phyloP scores from a whole-genome alignment of 2,329 filamentous ascomycete genomes.

The Monilinia laxa region DNA sequence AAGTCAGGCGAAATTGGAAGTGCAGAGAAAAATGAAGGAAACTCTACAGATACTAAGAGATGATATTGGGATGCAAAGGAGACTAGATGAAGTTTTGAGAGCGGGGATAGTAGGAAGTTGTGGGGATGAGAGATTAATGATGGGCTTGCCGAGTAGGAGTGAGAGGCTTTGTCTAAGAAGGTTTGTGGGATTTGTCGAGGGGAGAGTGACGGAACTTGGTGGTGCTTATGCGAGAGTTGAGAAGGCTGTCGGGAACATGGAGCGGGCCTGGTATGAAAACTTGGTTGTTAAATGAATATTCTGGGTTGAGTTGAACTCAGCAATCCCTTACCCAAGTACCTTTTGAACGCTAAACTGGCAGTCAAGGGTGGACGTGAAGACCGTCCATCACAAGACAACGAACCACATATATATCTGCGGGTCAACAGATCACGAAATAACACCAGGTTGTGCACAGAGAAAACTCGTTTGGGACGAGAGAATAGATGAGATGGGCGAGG shows the following conservation, averaged over 20 bases:
- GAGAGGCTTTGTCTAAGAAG: slow-evolving; percentile 20
- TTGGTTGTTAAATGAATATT: neutral
- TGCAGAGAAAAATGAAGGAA: slow-evolving; percentile 5
- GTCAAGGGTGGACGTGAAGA: neutral
- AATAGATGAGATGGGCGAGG: slow-evolving; percentile 1
- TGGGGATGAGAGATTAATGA: slow-evolving; percentile 21
- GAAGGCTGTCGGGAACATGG: slow-evolving; percentile 13
- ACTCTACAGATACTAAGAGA: slow-evolving; percentile 5
- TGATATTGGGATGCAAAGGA: slow-evolving; percentile 19
- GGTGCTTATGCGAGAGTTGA: slow-evolving; percentile 18
- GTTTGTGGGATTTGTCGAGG: slow-evolving; percentile 22
- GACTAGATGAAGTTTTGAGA: slow-evolving; percentile 18
- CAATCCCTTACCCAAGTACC: too few relatives aligned
- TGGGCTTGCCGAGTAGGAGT: slow-evolving; percentile 18
- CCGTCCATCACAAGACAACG: neutral
- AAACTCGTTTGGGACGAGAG: neutral
- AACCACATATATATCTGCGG: neutral
- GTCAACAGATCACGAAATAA: neutral
- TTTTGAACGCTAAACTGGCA: neutral
- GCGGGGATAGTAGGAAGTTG: slow-evolving; percentile 18
- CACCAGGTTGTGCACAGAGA: neutral
- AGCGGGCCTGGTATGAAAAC: slow-evolving; percentile 14
- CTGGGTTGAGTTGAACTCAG: neutral
- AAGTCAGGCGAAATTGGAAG: neutral
- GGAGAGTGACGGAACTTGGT: slow-evolving; percentile 16